These are phyloP conservation scores for Syzygium aromaticum DNA, from an alignment of 345 rosid genomes.

Conservation along the genomic window DNA sequence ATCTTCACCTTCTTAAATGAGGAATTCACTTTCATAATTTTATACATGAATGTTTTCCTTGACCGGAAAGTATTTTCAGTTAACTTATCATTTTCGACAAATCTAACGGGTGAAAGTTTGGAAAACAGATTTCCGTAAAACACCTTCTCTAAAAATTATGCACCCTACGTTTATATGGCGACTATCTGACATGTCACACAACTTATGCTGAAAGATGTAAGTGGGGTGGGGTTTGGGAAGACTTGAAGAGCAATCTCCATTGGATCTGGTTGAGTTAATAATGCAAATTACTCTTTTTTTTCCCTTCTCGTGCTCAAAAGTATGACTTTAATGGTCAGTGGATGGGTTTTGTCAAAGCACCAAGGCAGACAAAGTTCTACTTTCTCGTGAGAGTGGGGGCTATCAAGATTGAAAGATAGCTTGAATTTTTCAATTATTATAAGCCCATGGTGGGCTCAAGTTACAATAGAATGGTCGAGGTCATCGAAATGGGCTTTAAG, in stretches of 20 bases:
- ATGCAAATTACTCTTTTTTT: not conserved
- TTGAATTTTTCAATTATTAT: not conserved
- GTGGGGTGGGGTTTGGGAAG: not conserved
- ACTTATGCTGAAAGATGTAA: not conserved
- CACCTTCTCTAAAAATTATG: no score
- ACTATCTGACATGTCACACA: not conserved
- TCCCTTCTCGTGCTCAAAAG: not conserved
- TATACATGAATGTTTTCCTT: no score
- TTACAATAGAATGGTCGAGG: not conserved
- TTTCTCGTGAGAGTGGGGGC: not conserved
- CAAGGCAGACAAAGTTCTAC: not conserved
- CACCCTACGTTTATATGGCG: fast-evolving
- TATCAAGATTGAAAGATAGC: not conserved
- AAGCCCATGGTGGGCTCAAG: not conserved
- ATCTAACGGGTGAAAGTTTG: no score
- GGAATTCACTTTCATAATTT: no score
- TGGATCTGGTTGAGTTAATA: not conserved
- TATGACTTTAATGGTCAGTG: not conserved
- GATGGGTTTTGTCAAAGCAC: not conserved
- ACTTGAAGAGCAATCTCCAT: not conserved
- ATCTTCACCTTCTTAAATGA: no score
- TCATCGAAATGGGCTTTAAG: not conserved
- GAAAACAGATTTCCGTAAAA: no score
- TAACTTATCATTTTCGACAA: no score
- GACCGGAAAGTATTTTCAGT: no score